A percentile compares a stretch with the other conserved stretches of the same genome.
phyloP scores from a whole-genome alignment of 169 alveolate species.

The Cryptosporidium viatorum region DNA sequence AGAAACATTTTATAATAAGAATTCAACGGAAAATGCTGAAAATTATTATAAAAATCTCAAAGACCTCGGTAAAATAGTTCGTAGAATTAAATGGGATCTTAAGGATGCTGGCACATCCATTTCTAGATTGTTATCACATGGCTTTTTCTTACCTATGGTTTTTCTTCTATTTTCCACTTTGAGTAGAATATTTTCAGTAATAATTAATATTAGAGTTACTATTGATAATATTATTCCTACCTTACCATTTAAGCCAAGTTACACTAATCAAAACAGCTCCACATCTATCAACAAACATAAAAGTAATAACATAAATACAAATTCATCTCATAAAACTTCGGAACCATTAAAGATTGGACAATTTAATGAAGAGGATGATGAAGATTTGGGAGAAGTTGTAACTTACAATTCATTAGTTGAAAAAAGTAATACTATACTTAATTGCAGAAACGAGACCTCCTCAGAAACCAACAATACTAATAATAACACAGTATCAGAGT shows the following conservation, averaged over 20 bases:
- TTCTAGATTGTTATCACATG: constrained; percentile 64
- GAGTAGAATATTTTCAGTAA: constrained; percentile 32
- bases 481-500: not conserved
- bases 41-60: constrained; percentile 10
- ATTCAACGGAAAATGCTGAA: constrained; percentile 29
- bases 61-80: constrained; percentile 24
- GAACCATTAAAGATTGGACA: not conserved
- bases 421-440: not conserved
- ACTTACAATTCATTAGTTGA: not conserved
- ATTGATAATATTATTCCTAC: not conserved
- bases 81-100: constrained; percentile 68
- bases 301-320: not conserved
- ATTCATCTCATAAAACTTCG: not conserved
- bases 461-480: no score
- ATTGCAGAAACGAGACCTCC: not conserved
- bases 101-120: constrained; percentile 53
- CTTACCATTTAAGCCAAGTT: not conserved
- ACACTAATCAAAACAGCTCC: not conserved
- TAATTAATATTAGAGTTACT: not conserved
- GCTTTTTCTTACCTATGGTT: constrained; percentile 36
- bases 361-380: not conserved
- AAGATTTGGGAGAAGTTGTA: constrained; percentile 9
- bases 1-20: constrained; percentile 19
- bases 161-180: constrained; percentile 28
- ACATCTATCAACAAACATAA: no score